phyloP scores from a whole-genome alignment of 202 grass and related monocot genomes.

The Zizania palustris region DNA sequence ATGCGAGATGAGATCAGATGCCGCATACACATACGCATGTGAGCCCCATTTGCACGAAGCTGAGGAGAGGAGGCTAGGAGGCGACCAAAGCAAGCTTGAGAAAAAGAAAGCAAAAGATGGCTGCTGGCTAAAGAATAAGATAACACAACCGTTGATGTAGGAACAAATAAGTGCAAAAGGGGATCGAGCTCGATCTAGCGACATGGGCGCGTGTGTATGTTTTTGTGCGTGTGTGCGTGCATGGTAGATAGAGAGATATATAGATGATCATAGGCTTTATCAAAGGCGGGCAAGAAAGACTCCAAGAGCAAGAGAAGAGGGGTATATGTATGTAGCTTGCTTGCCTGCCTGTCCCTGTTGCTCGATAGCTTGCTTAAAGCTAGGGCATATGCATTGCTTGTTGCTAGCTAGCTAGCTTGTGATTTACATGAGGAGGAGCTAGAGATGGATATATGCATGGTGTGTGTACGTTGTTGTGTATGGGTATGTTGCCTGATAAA shows the following conservation, averaged over 20 bases:
- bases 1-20: conserved; percentile 19
- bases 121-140: conserved; percentile 53
- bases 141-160: conserved; percentile 53
- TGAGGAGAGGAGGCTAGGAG: conserved; percentile 2
- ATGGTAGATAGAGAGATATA: conserved; percentile 36
- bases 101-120: conserved; percentile 48
- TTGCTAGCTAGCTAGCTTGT: conserved; percentile 18
- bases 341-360: conserved; percentile 8
- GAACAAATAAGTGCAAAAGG: conserved; percentile 63
- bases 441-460: background rate
- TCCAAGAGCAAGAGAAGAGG: conserved; percentile 36
- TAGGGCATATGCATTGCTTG: conserved; percentile 43
- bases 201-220: conserved; percentile 54
- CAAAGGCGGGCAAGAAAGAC: conserved; percentile 57
- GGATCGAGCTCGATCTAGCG: conserved; percentile 3
- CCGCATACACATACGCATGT: background rate
- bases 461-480: background rate
- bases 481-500: background rate
- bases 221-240: conserved; percentile 26
- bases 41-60: conserved; percentile 24
- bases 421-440: background rate
- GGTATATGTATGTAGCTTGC: too few relatives aligned
- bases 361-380: conserved; percentile 31
- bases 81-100: conserved; percentile 31
- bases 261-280: conserved; percentile 49